Evolutionary conservation across 2,329 filamentous ascomycete genomes (phyloP).

Genomic region (Venturia effusa): DNA sequence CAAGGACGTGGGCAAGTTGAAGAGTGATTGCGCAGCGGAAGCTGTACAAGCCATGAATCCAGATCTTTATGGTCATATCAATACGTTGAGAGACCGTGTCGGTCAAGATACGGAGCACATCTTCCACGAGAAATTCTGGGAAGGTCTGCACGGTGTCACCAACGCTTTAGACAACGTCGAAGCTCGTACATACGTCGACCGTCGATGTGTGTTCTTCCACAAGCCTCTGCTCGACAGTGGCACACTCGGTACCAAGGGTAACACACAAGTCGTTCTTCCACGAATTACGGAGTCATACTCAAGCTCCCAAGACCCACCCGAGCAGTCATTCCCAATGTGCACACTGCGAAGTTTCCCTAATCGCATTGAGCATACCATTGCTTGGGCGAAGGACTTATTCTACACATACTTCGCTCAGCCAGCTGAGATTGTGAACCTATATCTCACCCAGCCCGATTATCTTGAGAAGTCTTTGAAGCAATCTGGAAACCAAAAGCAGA

Average conservation of each 20-base stretch:
- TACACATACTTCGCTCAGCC: slow-evolving; percentile 89
- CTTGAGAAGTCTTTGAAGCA: slow-evolving; percentile 80
- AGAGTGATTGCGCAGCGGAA: slow-evolving; percentile 85
- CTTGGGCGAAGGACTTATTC: slow-evolving; percentile 94
- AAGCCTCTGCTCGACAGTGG: slow-evolving; percentile 94
- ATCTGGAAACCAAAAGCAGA: slow-evolving; percentile 89
- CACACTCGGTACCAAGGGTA: slow-evolving; percentile 97
- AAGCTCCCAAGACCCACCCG: slow-evolving; percentile 89
- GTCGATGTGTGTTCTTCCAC: slow-evolving; percentile 94
- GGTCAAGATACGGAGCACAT: slow-evolving; percentile 85
- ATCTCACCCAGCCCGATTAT: slow-evolving; percentile 85
- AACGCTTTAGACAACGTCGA: slow-evolving; percentile 98
- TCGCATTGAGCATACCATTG: slow-evolving; percentile 96
- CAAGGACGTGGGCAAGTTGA: slow-evolving; percentile 88
- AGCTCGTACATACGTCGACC: slow-evolving; percentile 90
- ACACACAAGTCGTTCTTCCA: slow-evolving; percentile 91
- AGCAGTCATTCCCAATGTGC: slow-evolving; percentile 99
- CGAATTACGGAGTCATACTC: slow-evolving; percentile 93
- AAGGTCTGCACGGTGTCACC: slow-evolving; percentile 76
- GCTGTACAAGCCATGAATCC: slow-evolving; percentile 96
- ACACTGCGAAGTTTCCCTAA: slow-evolving; percentile 96
- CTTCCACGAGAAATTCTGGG: slow-evolving; percentile 93
- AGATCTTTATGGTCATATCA: slow-evolving; percentile 76
- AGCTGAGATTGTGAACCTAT: slow-evolving; percentile 87
- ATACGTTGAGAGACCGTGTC: slow-evolving; percentile 77